Percentiles rank a stretch among this genome's conserved stretches.
Conservation (phyloP, 345 rosid species). For the Brassica rapa region DNA sequence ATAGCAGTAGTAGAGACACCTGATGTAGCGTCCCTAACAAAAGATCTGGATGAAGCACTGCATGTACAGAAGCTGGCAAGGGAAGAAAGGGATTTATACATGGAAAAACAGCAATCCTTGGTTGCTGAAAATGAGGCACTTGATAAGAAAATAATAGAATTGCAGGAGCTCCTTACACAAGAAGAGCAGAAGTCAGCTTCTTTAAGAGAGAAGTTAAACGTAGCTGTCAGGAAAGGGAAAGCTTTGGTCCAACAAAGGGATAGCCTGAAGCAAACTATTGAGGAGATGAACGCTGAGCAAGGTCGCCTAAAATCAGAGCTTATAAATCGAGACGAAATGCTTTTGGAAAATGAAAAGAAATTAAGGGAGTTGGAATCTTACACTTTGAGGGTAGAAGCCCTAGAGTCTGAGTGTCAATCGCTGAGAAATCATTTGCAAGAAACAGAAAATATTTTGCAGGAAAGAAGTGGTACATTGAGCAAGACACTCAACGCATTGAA, state of each 20-base stretch:
- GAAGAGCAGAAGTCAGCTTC: slow-evolving; percentile 90
- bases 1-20: slow-evolving; percentile 40
- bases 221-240: slow-evolving; percentile 97
- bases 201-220: slow-evolving; percentile 78
- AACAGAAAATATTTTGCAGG: slow-evolving; percentile 58
- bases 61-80: slow-evolving; percentile 51
- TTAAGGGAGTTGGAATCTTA: slow-evolving; percentile 56
- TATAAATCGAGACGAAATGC: slow-evolving; percentile 49
- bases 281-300: slow-evolving; percentile 65
- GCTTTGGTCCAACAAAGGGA: slow-evolving; percentile 88
- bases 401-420: slow-evolving; percentile 62
- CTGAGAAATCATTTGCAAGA: slow-evolving; percentile 64
- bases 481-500: slow-evolving; percentile 50
- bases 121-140: slow-evolving; percentile 62
- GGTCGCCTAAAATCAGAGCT: slow-evolving; percentile 69
- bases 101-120: slow-evolving; percentile 62
- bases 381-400: slow-evolving; percentile 49
- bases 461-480: slow-evolving; percentile 57
- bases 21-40: slow-evolving; percentile 48
- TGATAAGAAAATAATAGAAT: slow-evolving; percentile 54
- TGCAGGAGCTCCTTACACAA: slow-evolving; percentile 65
- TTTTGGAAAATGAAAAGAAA: slow-evolving; percentile 61
- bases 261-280: slow-evolving; percentile 69
- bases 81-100: slow-evolving; percentile 70
- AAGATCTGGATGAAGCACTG: slow-evolving; percentile 68